Evolutionary conservation across 768 basidiomycete genomes (phyloP).

Genomic region (Sporobolomyces roseus): DNA sequence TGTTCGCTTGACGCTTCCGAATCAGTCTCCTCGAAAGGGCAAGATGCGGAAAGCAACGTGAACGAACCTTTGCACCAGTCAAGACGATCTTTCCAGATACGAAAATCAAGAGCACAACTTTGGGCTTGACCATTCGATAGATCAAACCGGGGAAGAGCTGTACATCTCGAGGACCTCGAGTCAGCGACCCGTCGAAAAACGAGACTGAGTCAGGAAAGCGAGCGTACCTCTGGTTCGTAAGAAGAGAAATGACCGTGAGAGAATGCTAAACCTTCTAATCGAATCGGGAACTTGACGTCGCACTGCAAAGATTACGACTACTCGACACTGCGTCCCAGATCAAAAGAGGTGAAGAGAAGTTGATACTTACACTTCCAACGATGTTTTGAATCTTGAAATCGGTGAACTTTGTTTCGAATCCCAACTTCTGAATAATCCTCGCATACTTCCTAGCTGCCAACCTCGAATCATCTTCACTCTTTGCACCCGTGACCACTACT

Average conservation of each 20-base stretch:
- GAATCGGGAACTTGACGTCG: slow-evolving; percentile 98
- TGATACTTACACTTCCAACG: slow-evolving; percentile 62
- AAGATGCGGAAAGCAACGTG: neutral
- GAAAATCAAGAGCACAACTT: slow-evolving; percentile 96
- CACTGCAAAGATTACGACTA: slow-evolving; percentile 51
- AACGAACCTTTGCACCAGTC: slow-evolving; percentile 91
- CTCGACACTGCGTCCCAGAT: neutral
- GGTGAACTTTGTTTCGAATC: slow-evolving; percentile 97
- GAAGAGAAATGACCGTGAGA: slow-evolving; percentile 64
- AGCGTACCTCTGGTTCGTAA: slow-evolving; percentile 31
- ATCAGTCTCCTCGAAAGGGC: neutral
- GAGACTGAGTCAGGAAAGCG: neutral
- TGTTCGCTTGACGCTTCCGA: slow-evolving; percentile 47
- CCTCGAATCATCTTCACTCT: slow-evolving; percentile 95
- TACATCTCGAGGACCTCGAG: too few species aligned
- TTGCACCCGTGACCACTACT: slow-evolving; percentile 99
- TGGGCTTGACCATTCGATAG: slow-evolving; percentile 99
- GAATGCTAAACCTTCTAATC: slow-evolving; percentile 94
- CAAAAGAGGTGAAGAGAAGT: neutral
- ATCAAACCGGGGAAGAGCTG: slow-evolving; percentile 98
- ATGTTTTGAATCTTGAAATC: slow-evolving; percentile 99
- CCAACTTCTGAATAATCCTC: slow-evolving; percentile 97
- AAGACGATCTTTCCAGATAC: slow-evolving; percentile 98
- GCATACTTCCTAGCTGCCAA: slow-evolving; percentile 98
- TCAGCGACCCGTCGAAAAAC: neutral